Conservation (phyloP, 805 yeast species). For the Kodamaea restingae region DNA sequence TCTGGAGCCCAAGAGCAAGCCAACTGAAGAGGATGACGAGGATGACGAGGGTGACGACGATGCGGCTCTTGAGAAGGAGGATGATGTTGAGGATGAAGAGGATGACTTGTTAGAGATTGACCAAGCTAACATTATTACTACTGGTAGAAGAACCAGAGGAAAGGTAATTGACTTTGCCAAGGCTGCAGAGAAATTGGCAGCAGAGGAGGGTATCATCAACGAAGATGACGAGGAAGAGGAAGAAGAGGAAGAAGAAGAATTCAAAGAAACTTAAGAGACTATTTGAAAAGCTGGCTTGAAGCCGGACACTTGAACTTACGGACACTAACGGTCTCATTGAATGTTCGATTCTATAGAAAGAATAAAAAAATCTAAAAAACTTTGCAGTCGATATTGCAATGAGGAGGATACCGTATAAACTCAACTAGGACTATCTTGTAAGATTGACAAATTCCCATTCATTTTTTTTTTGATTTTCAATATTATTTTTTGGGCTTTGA, state of each 20-base stretch:
- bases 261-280: neutral
- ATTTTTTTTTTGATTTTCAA: neutral
- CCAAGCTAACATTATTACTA: constrained; percentile 73
- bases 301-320: too few species aligned
- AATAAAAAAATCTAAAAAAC: neutral
- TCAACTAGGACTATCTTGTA: too few species aligned
- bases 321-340: neutral
- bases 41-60: constrained; percentile 46
- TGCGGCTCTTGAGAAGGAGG: constrained; percentile 47
- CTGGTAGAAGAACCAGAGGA: constrained; percentile 88
- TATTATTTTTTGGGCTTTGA: neutral
- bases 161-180: constrained; percentile 79
- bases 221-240: constrained; percentile 46
- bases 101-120: constrained; percentile 81
- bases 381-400: neutral
- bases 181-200: constrained; percentile 68
- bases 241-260: constrained; percentile 18
- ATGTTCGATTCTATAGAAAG: constrained; percentile 2
- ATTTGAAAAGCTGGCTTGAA: too few species aligned
- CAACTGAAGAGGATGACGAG: constrained; percentile 42
- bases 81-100: constrained; percentile 65
- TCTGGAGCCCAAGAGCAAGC: constrained; percentile 21
- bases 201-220: constrained; percentile 38
- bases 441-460: too few species aligned
- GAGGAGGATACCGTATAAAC: neutral